Evolutionary conservation across 768 basidiomycete species (phyloP), one percentile per base, ranked within the genome.

Genomic region (Phanerochaete sordida): DNA sequence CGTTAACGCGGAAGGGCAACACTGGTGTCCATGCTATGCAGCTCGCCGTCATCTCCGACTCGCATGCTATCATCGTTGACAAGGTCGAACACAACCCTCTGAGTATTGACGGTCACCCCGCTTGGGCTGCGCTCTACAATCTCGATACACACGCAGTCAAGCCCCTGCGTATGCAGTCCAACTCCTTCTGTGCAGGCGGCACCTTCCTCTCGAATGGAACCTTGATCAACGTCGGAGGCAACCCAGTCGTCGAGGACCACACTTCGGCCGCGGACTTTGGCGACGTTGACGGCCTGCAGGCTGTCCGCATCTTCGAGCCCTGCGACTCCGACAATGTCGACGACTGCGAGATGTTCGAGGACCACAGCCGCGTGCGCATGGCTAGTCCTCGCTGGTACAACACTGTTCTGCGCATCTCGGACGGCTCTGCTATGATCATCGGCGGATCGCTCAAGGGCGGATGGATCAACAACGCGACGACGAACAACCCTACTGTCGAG

Each of bases 51-150:
- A 77, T 92, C 62, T 92, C 90, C 3, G 67, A 81, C 16, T 83
- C 81, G 9, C 88, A 90, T 64, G 90, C 84, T 16, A 72, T 92
- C 62, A 79, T 93, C 51, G 69, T 93, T 39, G 91, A 93, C 80
- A 93, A 93, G 72, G 90, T 91, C 26, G 90, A 91, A 69, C 90
- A 92, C 71, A 93, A 93, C 67, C 91, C 90, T 31, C 74, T 91
- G 52, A 81, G 83, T 0, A 76, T 91, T 68, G 72, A 81, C 62
- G 86, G 87, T 0, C 91, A 91, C 67, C 90, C 91, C 16, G 90
- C 91, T 13, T 93, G 91, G 91, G 88, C 79, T 0, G 86, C 86
- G 8, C 70, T 93, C 21, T 92, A 87, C 71, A 84, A 91, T 69
- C 75, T 93, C 46, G 67, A 81, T 28, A 85, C 85, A 12, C 82